Conservation (phyloP, 164 flowering plant genomes). For the Vitis rupestris region DNA sequence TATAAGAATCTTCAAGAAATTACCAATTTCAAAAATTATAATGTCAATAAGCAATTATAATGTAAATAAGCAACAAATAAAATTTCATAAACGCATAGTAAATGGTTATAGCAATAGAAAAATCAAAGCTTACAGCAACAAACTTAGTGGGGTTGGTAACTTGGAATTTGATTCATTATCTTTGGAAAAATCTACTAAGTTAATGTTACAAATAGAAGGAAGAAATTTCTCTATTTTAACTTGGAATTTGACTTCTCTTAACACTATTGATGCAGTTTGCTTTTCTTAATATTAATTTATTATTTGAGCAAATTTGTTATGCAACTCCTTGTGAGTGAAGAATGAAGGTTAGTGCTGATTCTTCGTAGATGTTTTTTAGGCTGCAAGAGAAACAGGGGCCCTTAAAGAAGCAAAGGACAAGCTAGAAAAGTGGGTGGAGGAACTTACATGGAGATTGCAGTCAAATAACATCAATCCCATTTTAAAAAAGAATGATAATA, state of each 20-base stretch:
- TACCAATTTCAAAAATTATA: too few relatives aligned
- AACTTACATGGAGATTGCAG: slow-evolving; percentile 86
- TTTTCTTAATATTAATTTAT: slow-evolving; percentile 7
- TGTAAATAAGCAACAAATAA: too few relatives aligned
- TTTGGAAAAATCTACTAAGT: too few relatives aligned
- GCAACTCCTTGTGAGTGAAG: background rate
- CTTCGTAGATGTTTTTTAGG: slow-evolving; percentile 35
- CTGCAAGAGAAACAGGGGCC: slow-evolving; percentile 86
- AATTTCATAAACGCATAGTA: too few relatives aligned
- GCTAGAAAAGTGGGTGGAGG: slow-evolving; percentile 84
- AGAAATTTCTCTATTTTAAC: too few relatives aligned
- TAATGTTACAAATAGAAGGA: too few relatives aligned
- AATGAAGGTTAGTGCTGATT: background rate
- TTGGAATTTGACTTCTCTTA: too few relatives aligned
- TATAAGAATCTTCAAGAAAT: too few relatives aligned
- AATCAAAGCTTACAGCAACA: background rate
- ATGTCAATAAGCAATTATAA: too few relatives aligned
- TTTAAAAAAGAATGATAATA: too few relatives aligned
- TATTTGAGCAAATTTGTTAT: background rate
- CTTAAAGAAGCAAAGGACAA: slow-evolving; percentile 85
- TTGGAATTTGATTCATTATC: too few relatives aligned
- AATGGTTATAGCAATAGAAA: background rate
- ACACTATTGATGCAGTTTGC: too few relatives aligned
- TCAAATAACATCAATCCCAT: background rate
- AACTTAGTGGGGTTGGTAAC: background rate